Evolutionary conservation across 2,329 filamentous ascomycete species (phyloP), one percentile per base, ranked within the genome.

Genomic region (Claviceps maximensis): DNA sequence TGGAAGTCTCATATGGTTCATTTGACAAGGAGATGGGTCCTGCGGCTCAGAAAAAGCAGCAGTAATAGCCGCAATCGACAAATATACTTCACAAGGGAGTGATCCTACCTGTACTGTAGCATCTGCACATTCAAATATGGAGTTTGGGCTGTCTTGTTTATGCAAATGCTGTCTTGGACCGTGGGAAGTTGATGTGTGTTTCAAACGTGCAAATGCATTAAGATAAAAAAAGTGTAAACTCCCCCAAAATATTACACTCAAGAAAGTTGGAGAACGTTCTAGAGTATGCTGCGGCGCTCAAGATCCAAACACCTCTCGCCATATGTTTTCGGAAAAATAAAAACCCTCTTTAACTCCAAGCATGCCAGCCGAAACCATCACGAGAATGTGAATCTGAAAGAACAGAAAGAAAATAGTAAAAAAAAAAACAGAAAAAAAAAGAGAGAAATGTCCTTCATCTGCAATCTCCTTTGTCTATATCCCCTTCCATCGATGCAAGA

Each of bases 1-100:
- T 98, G 19, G 78, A 96, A 67, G 88, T 97, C 31, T 87, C 88
- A 1, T 97, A 97, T 67, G 89, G 87, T 57, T 89, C 93, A 1
- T 98, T 97, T 66, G 91, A 94, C 66, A 96, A 95, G 75, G 91
- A 96, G 61, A 95, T 89, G 76, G 88, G 89, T 0, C 87, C 89
- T n/a, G 76, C 82, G 40, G 86, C 86, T 33, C 87, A 94, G 70
- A 95, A 90, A 80, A 95, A 89, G 74, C 66, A 70, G 57, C 60
- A 69, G 58, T 67, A 63, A 61, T 59, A 42, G 45, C 13, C 33
- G 25, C 25, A 33, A 46, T 44, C 50, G 53, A 42, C 19, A 46
- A 31, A 19, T 31, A 40, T 17, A 36, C 9, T 19, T 47, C 49
- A 23, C 49, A n/a, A 15, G 41, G 38, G 50, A 48, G 46, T 42